phyloP scores from a whole-genome alignment of 805 yeast species.

The Pichia pseudocactophila region DNA sequence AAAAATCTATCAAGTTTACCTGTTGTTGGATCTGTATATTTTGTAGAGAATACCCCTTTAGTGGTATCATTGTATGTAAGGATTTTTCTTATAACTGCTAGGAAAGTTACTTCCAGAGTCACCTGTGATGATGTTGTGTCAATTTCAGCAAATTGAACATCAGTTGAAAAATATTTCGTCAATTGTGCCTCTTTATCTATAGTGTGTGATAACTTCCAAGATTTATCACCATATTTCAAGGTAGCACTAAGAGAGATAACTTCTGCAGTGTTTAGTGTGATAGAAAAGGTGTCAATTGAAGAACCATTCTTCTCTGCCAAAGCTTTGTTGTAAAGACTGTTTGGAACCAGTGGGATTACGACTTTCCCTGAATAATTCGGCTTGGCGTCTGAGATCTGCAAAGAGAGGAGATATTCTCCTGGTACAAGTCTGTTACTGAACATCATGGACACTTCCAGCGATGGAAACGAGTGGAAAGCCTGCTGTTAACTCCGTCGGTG shows the following conservation, averaged over 20 bases:
- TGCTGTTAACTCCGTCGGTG: too few species aligned
- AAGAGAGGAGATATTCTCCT: conserved; percentile 27
- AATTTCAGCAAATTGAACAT: conserved; percentile 18
- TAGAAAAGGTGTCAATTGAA: conserved; percentile 10
- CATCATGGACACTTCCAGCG: conserved; percentile 14
- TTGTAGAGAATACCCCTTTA: conserved; percentile 59
- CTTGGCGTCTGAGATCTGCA: conserved; percentile 31
- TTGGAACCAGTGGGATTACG: conserved; percentile 25
- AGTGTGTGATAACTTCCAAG: conserved; percentile 8
- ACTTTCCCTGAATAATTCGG: conserved; percentile 38
- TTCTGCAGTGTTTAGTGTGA: conserved; percentile 35
- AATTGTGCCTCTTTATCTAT: conserved; percentile 31
- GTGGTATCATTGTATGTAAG: conserved; percentile 49
- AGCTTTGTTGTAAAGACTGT: conserved; percentile 13
- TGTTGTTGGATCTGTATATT: conserved; percentile 42
- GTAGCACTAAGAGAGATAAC: conserved; percentile 30
- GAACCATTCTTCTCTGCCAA: neutral
- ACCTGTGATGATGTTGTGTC: neutral
- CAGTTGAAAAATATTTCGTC: conserved; percentile 24
- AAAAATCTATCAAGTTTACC: conserved; percentile 44
- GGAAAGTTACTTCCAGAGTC: conserved; percentile 29
- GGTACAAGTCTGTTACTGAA: conserved; percentile 32
- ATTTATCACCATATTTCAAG: conserved; percentile 8
- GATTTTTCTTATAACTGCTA: conserved; percentile 44
- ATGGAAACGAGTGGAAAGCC: too few species aligned